Base-by-base conservation (phyloP, 2,329 filamentous ascomycete genomes). In the Aspergillus udagawae region DNA sequence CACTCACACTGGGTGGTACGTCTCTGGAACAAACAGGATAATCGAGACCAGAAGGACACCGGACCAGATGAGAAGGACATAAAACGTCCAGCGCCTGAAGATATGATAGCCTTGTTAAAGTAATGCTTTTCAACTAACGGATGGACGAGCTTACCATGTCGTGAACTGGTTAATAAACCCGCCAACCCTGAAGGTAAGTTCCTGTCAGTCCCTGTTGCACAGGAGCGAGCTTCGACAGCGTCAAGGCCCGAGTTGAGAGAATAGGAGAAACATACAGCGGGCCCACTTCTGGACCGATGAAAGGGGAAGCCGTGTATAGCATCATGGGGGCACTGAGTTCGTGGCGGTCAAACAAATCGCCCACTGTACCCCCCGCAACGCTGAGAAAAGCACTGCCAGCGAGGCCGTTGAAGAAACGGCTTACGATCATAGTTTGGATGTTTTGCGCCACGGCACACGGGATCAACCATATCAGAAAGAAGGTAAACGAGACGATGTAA, bases 301-400 rank as follows among this genome's bases (percentile, higher is more conserved):
- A 91, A 80, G 60, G 73, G 84, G 75, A 71, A 79, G 86, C 77
- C 4, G 87, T 86, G 69, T 89, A 95, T 17, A 96, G 78, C 75
- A 91, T 87, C 92, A 96, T 96, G 2, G 92, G 91, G 6, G 83
- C 82, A 63, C 88, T 86, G 56, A 96, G 83, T 62, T 90, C 82
- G 57, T 87, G 77, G 49, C 82, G 81, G 10, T 79, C 77, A 68
- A 93, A 94, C 62, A 93, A 75, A 68, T 96, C 92, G 35, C 91
- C 89, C 17, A 96, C 90, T 0, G 90, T 96, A 12, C 91, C 91
- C 44, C 91, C 92, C 0, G 91, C 89, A 1, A 96, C 91, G 57
- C 78, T 81, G 48, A 85, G 66, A 60, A 85, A 85, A 1, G 82
- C 82, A 60, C 78, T 81, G 23, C 76, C 76, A 25, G 74, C 68